Conservation (phyloP, 106 monocot species). For the Dendrobium officinale region DNA sequence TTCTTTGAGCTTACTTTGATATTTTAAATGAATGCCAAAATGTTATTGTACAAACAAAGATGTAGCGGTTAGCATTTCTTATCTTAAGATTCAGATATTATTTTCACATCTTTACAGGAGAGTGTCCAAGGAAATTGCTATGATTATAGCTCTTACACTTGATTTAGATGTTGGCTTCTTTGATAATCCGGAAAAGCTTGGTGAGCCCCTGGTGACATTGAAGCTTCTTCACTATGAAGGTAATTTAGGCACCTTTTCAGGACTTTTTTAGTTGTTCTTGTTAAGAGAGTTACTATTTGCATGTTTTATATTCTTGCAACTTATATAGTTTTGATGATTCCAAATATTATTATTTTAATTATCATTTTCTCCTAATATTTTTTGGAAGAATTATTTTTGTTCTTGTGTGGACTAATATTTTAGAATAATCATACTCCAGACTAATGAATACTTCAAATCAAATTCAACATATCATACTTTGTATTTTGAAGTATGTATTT, state of each 20-base stretch:
- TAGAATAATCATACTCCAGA: no score
- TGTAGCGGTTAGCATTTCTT: not conserved
- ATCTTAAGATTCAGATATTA: constrained; percentile 1
- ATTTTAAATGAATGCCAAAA: not conserved
- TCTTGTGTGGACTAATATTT: no score
- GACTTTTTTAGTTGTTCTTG: constrained; percentile 11
- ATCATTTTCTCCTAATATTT: no score
- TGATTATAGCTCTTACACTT: constrained; percentile 85
- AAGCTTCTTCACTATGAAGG: constrained; percentile 93
- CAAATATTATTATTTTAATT: no score
- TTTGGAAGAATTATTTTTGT: no score
- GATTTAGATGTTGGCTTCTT: constrained; percentile 69
- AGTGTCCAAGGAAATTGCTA: constrained; percentile 66
- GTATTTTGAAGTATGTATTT: no score
- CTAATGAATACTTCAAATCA: no score
- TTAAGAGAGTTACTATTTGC: no score
- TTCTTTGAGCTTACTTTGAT: not conserved
- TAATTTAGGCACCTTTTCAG: constrained; percentile 23
- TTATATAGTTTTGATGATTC: no score
- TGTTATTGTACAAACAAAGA: not conserved
- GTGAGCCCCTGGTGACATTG: constrained; percentile 72
- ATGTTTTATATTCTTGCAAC: no score
- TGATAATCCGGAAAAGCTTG: constrained; percentile 73
- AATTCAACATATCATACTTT: no score
- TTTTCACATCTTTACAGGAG: constrained; percentile 35